A percentile compares a stretch with the other conserved stretches of the same genome.
phyloP scores from a whole-genome alignment of 768 basidiomycete genomes.

The Kwoniella dendrophila region DNA sequence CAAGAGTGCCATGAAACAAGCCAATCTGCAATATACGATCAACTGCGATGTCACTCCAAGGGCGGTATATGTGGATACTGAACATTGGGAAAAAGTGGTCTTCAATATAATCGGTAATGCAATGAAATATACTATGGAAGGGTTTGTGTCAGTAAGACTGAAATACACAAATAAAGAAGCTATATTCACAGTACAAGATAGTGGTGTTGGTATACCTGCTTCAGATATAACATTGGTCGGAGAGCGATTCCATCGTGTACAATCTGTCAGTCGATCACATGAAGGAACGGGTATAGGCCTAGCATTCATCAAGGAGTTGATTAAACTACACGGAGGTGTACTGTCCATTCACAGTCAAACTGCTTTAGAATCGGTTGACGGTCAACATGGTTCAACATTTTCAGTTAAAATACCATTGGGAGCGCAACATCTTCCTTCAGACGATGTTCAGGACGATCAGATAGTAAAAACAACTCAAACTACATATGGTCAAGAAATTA shows the following conservation, averaged over 20 bases:
- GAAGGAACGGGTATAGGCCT: conserved; percentile 58
- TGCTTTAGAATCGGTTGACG: conserved; percentile 45
- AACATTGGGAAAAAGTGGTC: conserved; percentile 56
- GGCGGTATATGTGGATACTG: conserved; percentile 53
- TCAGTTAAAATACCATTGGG: conserved; percentile 56
- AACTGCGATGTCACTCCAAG: conserved; percentile 43
- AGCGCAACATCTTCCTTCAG: conserved; percentile 52
- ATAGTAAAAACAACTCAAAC: conserved; percentile 15
- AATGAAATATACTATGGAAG: conserved; percentile 52
- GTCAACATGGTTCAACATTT: conserved; percentile 55
- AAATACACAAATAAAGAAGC: conserved; percentile 37
- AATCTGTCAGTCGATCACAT: conserved; percentile 54
- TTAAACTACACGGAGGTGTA: conserved; percentile 56
- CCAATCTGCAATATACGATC: conserved; percentile 44
- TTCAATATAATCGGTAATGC: conserved; percentile 57
- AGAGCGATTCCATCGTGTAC: conserved; percentile 57
- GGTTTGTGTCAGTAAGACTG: conserved; percentile 46
- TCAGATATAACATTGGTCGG: conserved; percentile 54
- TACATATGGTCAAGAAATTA: conserved; percentile 55
- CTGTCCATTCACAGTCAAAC: conserved; percentile 52
- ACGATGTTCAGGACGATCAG: conserved; percentile 42
- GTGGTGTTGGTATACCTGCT: conserved; percentile 57
- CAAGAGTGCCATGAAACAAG: conserved; percentile 55
- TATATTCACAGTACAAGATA: conserved; percentile 53
- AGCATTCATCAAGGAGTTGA: conserved; percentile 56